Conservation (phyloP, 441 rosid species). For the Erodium texanum region DNA sequence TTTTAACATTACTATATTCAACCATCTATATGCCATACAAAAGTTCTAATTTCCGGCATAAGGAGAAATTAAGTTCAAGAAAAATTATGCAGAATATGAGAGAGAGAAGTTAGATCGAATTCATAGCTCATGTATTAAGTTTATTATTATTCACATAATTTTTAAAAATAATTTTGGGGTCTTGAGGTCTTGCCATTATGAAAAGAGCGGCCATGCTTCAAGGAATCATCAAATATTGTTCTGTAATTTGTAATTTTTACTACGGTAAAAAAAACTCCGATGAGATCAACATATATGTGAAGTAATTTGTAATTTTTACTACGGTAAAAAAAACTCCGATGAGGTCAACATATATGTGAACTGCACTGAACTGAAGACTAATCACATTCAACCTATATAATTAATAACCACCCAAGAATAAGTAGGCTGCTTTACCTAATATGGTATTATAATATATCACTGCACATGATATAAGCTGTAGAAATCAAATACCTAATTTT, state of each 20-base stretch:
- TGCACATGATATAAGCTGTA: background rate
- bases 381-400: background rate
- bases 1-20: too few species aligned
- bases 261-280: background rate
- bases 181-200: too few species aligned
- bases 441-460: background rate
- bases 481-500: background rate
- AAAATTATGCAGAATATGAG: too few species aligned
- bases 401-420: background rate
- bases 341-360: background rate
- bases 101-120: too few species aligned
- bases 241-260: background rate
- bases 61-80: too few species aligned
- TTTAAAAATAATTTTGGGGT: too few species aligned
- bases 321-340: background rate
- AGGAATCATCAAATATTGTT: background rate
- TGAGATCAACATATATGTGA: background rate
- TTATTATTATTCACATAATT: too few species aligned
- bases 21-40: too few species aligned
- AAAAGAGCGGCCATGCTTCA: too few species aligned
- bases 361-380: background rate
- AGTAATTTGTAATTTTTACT: too few species aligned
- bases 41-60: too few species aligned
- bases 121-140: too few species aligned
- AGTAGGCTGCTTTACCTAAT: background rate